phyloP scores from a whole-genome alignment of 2,329 filamentous ascomycete genomes.

The Hawksworthiomyces lignivorus region DNA sequence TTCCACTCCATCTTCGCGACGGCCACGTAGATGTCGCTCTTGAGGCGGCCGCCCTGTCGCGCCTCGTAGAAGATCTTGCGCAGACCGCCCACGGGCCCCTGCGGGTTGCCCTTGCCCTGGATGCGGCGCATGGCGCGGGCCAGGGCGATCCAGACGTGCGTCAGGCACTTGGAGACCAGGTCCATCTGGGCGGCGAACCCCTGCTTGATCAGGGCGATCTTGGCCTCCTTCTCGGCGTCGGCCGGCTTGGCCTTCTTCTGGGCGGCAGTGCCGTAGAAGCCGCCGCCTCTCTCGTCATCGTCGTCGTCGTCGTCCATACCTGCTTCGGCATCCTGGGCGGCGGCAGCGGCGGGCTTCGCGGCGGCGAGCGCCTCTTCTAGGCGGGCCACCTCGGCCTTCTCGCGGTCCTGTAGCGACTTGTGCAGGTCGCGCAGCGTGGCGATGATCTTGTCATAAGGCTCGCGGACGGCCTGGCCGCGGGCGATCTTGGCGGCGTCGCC shows the following conservation, averaged over 20 bases:
- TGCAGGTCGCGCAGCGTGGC: slow-evolving; percentile 83
- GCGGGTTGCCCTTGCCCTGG: slow-evolving; percentile 69
- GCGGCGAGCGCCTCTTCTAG: slow-evolving; percentile 44
- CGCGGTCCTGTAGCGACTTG: slow-evolving; percentile 60
- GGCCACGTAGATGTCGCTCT: slow-evolving; percentile 90
- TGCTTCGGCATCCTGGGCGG: slow-evolving; percentile 24
- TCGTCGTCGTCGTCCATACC: slow-evolving; percentile 22
- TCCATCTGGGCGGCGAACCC: slow-evolving; percentile 66
- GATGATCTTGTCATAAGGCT: slow-evolving; percentile 75
- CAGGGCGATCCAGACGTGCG: slow-evolving; percentile 89
- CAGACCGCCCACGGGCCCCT: slow-evolving; percentile 56
- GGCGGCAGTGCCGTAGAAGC: no score
- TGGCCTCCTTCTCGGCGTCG: slow-evolving; percentile 43
- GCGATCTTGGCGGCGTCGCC: slow-evolving; percentile 65
- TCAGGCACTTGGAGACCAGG: slow-evolving; percentile 74
- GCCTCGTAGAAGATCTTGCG: slow-evolving; percentile 86
- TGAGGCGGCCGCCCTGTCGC: slow-evolving; percentile 76
- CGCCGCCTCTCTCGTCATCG: no score
- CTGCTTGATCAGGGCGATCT: slow-evolving; percentile 54
- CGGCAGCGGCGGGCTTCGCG: slow-evolving; percentile 15
- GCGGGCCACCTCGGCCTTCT: slow-evolving; percentile 49
- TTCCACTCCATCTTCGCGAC: slow-evolving; percentile 90
- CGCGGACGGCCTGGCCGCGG: slow-evolving; percentile 70
- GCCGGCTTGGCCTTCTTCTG: slow-evolving; percentile 36
- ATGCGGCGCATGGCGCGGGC: slow-evolving; percentile 91